These are phyloP conservation scores for Candida dajiaensis DNA, from an alignment of 805 yeast species.

Conservation along the genomic window DNA sequence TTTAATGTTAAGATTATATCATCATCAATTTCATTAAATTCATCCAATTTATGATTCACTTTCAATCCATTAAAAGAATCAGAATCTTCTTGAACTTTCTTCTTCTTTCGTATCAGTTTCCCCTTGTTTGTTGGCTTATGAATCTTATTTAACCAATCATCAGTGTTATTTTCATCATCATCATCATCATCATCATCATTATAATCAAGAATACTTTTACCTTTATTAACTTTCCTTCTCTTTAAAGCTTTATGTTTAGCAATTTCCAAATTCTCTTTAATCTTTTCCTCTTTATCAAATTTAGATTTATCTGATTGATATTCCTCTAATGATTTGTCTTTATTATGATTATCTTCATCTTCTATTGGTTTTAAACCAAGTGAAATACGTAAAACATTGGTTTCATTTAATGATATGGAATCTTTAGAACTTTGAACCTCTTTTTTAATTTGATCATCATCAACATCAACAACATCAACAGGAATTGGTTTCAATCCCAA, in stretches of 20 bases:
- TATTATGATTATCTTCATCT: neutral
- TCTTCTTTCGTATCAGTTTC: neutral
- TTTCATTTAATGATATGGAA: conserved; percentile 13
- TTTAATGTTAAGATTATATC: conserved; percentile 21
- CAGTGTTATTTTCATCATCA: conserved; percentile 6
- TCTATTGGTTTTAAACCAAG: conserved; percentile 21
- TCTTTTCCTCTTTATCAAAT: conserved; percentile 6
- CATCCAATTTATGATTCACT: conserved; percentile 16
- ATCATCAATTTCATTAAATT: conserved; percentile 5
- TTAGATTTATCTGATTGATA: conserved; percentile 4
- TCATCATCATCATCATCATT: too few species aligned
- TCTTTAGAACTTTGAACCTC: too few species aligned
- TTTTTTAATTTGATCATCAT: too few species aligned
- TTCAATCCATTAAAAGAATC: conserved; percentile 11
- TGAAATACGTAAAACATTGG: conserved; percentile 19
- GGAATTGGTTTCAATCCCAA: conserved; percentile 51
- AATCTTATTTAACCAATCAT: conserved; percentile 21
- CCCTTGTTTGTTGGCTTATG: conserved; percentile 1
- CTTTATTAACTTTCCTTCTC: conserved; percentile 9
- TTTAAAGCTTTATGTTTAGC: conserved; percentile 10
- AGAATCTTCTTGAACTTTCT: neutral
- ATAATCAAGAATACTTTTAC: conserved; percentile 13
- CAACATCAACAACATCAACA: too few species aligned
- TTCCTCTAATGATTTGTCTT: conserved; percentile 14
- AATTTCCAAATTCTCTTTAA: conserved; percentile 12